These are phyloP conservation scores for Acer yangbiense DNA, from an alignment of 345 rosid species.

Conservation along the genomic window DNA sequence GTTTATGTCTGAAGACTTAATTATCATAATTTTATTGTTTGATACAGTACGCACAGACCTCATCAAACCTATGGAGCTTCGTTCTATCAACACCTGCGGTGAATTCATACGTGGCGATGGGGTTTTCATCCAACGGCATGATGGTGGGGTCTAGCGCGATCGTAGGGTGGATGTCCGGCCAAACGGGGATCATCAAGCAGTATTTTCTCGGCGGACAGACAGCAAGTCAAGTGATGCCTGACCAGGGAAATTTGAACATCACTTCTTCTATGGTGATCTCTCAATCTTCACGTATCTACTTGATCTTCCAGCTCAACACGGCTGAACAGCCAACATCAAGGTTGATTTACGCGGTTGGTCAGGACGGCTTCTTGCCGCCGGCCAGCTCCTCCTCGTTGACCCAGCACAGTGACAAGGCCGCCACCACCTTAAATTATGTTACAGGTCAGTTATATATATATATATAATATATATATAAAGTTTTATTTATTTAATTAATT, in stretches of 20 bases:
- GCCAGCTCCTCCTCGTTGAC: conserved; percentile 36
- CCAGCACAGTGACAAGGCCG: conserved; percentile 49
- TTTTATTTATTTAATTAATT: no score
- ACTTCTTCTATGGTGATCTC: conserved; percentile 41
- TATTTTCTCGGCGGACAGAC: conserved; percentile 50
- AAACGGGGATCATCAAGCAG: conserved; percentile 36
- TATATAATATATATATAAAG: not conserved
- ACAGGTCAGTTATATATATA: conserved; percentile 48
- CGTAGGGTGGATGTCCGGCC: conserved; percentile 67
- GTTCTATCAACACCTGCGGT: conserved; percentile 63
- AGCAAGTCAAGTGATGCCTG: conserved; percentile 43
- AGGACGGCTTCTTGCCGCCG: conserved; percentile 43
- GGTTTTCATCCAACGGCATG: conserved; percentile 59
- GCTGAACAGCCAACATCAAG: conserved; percentile 37
- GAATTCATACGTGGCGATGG: conserved; percentile 56
- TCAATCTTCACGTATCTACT: conserved; percentile 53
- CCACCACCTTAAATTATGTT: conserved; percentile 54
- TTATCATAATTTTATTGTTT: not conserved
- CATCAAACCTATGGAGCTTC: conserved; percentile 62
- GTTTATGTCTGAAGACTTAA: not conserved
- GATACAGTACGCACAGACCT: conserved; percentile 50
- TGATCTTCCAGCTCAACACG: conserved; percentile 63
- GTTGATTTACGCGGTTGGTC: conserved; percentile 68
- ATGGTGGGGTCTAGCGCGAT: conserved; percentile 83
- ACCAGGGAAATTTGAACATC: conserved; percentile 51